phyloP scores from a whole-genome alignment of 2,329 filamentous ascomycete species.

The Curvularia spicifera region DNA sequence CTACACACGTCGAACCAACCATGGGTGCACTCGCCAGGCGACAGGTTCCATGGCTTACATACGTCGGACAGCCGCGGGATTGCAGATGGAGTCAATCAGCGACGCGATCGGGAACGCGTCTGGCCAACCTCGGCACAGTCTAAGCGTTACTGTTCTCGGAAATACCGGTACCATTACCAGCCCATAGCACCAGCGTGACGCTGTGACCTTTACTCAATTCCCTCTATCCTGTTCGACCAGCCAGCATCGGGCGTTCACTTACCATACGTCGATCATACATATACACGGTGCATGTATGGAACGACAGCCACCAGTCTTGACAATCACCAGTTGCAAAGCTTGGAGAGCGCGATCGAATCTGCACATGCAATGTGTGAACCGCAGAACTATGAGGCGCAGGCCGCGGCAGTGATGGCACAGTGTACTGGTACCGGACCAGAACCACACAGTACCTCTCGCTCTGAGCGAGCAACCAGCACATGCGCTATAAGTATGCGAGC shows the following conservation, averaged over 20 bases:
- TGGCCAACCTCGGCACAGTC: neutral
- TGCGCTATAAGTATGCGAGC: neutral
- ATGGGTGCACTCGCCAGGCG: neutral
- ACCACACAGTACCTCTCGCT: slow-evolving; percentile 11
- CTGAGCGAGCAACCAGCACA: slow-evolving; percentile 1
- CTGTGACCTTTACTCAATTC: neutral
- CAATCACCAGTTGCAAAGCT: neutral
- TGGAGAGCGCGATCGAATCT: neutral
- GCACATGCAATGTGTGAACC: neutral
- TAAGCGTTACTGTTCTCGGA: too few relatives aligned
- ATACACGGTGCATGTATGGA: neutral
- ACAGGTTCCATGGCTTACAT: neutral
- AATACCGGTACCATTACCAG: neutral
- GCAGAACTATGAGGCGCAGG: neutral
- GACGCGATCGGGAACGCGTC: neutral
- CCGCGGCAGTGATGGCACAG: neutral
- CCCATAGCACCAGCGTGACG: neutral
- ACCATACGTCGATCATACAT: neutral
- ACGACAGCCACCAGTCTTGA: neutral
- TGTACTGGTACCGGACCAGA: slow-evolving; percentile 9
- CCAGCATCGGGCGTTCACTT: neutral
- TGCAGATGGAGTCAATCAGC: neutral
- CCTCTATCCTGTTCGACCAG: neutral
- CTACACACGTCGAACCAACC: neutral
- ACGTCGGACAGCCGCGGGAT: neutral